Evolutionary conservation across 495 filamentous ascomycete genomes (phyloP).

Genomic region (Astrocystis sublimbata): DNA sequence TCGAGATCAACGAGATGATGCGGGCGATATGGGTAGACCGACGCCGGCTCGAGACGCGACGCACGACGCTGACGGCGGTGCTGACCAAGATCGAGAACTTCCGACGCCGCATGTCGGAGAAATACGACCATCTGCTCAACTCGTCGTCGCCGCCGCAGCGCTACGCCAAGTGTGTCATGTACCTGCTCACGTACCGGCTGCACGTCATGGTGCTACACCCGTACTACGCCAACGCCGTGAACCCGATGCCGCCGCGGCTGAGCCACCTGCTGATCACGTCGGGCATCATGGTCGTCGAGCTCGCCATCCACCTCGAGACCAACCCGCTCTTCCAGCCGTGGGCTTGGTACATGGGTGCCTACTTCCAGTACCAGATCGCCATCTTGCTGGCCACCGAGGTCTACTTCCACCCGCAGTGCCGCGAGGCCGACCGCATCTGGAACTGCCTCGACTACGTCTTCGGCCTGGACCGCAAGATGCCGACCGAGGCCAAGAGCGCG

Average conservation of each 20-base stretch:
- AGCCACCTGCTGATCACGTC: constrained; percentile 51
- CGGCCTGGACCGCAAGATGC: constrained; percentile 51
- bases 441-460: constrained; percentile 70
- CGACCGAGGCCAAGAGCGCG: constrained; percentile 42
- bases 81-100: constrained; percentile 65
- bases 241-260: constrained; percentile 49
- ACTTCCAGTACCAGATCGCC: constrained; percentile 57
- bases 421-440: constrained; percentile 65
- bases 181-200: constrained; percentile 60
- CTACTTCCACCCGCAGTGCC: constrained; percentile 56
- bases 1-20: constrained; percentile 73
- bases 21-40: constrained; percentile 65
- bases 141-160: constrained; percentile 58
- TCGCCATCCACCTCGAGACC: constrained; percentile 60
- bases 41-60: constrained; percentile 58
- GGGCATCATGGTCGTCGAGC: constrained; percentile 58
- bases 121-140: constrained; percentile 61
- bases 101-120: constrained; percentile 56
- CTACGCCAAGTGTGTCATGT: constrained; percentile 60
- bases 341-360: constrained; percentile 59
- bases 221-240: constrained; percentile 58
- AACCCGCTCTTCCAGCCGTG: constrained; percentile 52
- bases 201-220: constrained; percentile 66
- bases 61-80: constrained; percentile 56
- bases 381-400: constrained; percentile 56